Conservation (phyloP, 345 rosid genomes). For the Lumnitzera littorea region DNA sequence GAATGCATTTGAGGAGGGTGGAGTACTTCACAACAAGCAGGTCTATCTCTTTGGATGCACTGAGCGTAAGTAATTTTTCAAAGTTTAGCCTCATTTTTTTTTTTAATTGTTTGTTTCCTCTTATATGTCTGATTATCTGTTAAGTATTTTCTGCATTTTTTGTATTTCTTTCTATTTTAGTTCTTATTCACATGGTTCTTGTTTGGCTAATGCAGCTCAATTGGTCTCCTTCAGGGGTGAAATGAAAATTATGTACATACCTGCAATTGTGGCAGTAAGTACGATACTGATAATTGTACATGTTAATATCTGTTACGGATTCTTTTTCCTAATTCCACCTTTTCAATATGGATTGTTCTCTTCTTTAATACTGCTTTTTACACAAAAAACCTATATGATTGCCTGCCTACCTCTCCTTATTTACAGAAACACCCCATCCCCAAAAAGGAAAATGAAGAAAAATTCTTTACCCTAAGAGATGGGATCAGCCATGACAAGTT, state of each 20-base stretch:
- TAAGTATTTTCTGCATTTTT: background rate
- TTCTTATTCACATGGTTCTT: conserved; percentile 2
- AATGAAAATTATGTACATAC: conserved; percentile 50
- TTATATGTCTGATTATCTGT: background rate
- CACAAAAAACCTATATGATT: no score
- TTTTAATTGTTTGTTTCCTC: background rate
- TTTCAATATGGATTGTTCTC: background rate
- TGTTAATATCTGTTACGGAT: background rate
- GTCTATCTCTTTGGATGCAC: conserved; percentile 84
- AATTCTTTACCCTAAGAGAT: no score
- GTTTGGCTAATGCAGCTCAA: conserved; percentile 62
- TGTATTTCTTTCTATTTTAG: background rate
- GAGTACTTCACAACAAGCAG: conserved; percentile 59
- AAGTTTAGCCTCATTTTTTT: background rate
- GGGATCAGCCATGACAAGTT: no score
- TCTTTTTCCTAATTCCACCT: background rate
- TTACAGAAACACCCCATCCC: no score
- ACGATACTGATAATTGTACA: background rate
- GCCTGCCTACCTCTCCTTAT: no score
- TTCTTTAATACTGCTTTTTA: no score
- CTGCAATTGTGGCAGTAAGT: conserved; percentile 90
- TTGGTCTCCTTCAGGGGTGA: conserved; percentile 52
- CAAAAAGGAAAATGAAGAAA: no score
- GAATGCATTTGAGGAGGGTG: conserved; percentile 91
- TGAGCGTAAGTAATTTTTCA: conserved; percentile 63